These are phyloP conservation scores for Phaeotremella fagi DNA, from an alignment of 768 basidiomycete species.

Conservation along the genomic window DNA sequence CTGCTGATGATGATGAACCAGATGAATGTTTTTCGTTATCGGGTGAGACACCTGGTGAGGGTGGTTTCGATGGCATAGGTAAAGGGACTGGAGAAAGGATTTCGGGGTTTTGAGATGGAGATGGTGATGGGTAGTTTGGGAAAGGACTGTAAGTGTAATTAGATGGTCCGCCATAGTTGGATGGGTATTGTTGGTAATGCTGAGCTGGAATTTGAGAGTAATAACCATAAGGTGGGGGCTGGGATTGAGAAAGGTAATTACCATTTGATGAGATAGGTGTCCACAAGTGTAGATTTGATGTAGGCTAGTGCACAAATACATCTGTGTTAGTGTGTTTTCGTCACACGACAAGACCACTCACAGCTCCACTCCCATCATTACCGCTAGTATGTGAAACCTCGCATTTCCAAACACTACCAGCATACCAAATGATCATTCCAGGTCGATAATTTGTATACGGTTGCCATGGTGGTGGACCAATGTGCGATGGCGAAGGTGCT, in stretches of 20 bases:
- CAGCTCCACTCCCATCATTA: constrained; percentile 10
- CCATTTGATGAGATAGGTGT: constrained; percentile 22
- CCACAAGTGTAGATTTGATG: constrained; percentile 31
- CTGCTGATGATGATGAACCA: constrained; percentile 1
- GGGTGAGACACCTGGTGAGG: background rate
- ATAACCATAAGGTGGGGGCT: constrained; percentile 1
- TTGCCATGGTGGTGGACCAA: constrained; percentile 9
- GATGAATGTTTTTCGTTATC: constrained; percentile 14
- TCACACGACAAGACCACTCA: constrained; percentile 12
- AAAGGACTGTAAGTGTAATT: background rate
- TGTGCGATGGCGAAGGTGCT: background rate
- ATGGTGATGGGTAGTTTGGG: constrained; percentile 6
- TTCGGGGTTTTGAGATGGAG: background rate
- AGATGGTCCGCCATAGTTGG: background rate
- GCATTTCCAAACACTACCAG: constrained; percentile 32
- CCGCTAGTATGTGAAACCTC: constrained; percentile 25
- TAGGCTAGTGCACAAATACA: constrained; percentile 15
- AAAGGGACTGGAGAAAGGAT: background rate
- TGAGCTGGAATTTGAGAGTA: background rate
- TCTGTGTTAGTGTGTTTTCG: background rate
- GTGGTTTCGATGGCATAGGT: background rate
- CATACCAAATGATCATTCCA: constrained; percentile 23
- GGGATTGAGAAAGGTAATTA: background rate
- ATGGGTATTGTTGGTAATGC: constrained; percentile 3
- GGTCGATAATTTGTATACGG: constrained; percentile 7